Evolutionary conservation across 345 rosid species (phyloP), one percentile per base, ranked within the genome.

Genomic region (Bruguiera gymnorhiza): DNA sequence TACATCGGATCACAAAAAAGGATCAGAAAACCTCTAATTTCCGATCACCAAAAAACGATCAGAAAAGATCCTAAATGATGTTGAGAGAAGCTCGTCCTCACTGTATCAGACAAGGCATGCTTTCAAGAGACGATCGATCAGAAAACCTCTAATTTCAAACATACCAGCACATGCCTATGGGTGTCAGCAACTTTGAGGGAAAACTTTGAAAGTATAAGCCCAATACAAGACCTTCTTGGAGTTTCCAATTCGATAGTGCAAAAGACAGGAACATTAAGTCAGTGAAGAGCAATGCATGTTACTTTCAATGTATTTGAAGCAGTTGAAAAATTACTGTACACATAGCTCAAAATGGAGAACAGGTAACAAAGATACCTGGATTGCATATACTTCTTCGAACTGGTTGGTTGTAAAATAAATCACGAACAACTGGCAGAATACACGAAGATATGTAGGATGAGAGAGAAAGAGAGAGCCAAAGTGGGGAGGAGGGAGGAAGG

Each of bases 401-500:
- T 43, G 96, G 99, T 73, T 89, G 97, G 72, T 87, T 95, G 87
- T 86, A 89, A 80, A 92, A 89, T 67, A 95, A 81, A 77, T 92
- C 97, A 15, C 87, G 93, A 73, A 84, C 75, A 73, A 88, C 97
- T 92, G 87, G 83, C 75, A 67, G 60, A 30, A 62, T 62, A 60
- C 51, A 52, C 37, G 60, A 21, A 62, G 53, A 58, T 6, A 32
- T 60, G 18, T 21, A 24, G 26, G 27, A 23, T 5, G 21, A 70
- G 62, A 15, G 31, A 23, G 57, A 24, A 24, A 68, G 21, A 23
- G 59, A 32, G 36, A 32, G 36, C 34, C 34, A 13, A 13, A 26
- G 13, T 27, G 27, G 11, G 7, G 36, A 2, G 29, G 29, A 2
- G 11, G 26, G 58, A 3, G 29, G 15, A 29, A 23, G 48, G 48